A percentile compares a stretch with the other conserved stretches of the same genome.
phyloP scores from a whole-genome alignment of 106 monocot genomes.

The Xerophyta viscosa region DNA sequence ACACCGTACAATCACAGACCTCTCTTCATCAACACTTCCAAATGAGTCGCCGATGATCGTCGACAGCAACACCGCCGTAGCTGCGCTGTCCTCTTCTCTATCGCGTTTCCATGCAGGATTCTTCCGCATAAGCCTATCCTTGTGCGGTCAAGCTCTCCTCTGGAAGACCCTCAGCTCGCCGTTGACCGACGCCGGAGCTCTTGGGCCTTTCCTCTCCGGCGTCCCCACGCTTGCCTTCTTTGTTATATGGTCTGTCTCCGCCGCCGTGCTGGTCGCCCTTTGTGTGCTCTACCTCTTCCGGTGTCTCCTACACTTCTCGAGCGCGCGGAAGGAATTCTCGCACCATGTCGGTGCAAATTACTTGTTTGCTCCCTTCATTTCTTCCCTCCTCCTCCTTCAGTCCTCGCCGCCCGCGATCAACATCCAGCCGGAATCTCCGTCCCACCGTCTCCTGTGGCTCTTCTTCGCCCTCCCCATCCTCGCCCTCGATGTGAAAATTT shows the following conservation, averaged over 20 bases:
- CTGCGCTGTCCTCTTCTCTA: neutral
- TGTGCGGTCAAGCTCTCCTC: slow-evolving; percentile 31
- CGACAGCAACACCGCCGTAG: no score
- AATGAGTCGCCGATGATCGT: no score
- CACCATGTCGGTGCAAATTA: slow-evolving; percentile 33
- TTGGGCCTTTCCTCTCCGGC: neutral
- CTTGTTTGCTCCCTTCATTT: slow-evolving; percentile 29
- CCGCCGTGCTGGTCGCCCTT: neutral
- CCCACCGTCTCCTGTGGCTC: slow-evolving; percentile 6
- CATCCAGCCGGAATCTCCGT: neutral
- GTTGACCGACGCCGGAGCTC: neutral
- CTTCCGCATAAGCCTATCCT: slow-evolving; percentile 32
- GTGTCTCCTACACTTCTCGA: slow-evolving; percentile 11
- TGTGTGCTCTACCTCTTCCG: slow-evolving; percentile 20
- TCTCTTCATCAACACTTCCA: no score
- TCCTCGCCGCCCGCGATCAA: slow-evolving; percentile 18
- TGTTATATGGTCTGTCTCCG: neutral
- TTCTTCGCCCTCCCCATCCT: slow-evolving; percentile 18
- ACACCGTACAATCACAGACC: no score
- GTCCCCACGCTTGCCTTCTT: slow-evolving; percentile 8
- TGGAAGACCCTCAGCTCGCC: slow-evolving; percentile 28
- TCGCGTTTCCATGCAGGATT: slow-evolving; percentile 35
- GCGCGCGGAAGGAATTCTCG: slow-evolving; percentile 12
- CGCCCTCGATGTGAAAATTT: slow-evolving; percentile 29
- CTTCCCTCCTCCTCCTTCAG: slow-evolving; percentile 24